Base-by-base conservation (phyloP, 2,329 filamentous ascomycete species). In the Sphaceloma murrayae region DNA sequence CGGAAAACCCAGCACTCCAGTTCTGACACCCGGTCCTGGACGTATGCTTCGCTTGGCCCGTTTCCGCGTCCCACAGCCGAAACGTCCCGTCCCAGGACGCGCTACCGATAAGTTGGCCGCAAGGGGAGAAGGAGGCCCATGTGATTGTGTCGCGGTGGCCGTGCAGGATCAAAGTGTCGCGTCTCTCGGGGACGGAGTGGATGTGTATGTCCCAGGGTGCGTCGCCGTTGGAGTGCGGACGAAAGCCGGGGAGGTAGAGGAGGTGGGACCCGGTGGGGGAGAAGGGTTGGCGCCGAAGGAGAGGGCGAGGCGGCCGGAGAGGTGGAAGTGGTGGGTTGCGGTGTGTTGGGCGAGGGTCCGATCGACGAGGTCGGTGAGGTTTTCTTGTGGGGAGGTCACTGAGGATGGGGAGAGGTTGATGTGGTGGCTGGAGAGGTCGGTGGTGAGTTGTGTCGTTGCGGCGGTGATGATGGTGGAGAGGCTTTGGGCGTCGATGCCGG, bases 61-160 rank as follows among this genome's bases (percentile, higher is more conserved):
- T 48, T 18, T 43, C 43, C 40, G 42, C 43, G 27, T 48, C 34
- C 50, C 51, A 53, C 27, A 54, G 47, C 4, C 42, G 46, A 26
- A 46, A 53, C 3, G 34, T 48, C 1, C 38, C 11, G 24, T 54
- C 52, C 51, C 50, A 53, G 10, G 34, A 38, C 5, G 50, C 52
- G 7, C 48, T 49, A 5, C 48, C 51, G 36, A 54, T 43, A 17
- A 49, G 22, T 9, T 43, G 40, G 33, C 52, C 48, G 9, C 46
- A 46, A 4, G 48, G 48, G 1, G 48, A 50, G 31, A 48, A 53
- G 13, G 34, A 42, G 27, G 49, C 50, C 49, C 52, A 52, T 31
- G 50, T 48, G 32, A 53, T 53, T 8, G 45, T 39, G 29, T 52
- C 51, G 18, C 22, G 34, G 38, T 53, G 51, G n/a, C 51, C 52